phyloP scores from a whole-genome alignment of 192 early-diverging fungal species.

The Jimgerdemannia lactiflua region DNA sequence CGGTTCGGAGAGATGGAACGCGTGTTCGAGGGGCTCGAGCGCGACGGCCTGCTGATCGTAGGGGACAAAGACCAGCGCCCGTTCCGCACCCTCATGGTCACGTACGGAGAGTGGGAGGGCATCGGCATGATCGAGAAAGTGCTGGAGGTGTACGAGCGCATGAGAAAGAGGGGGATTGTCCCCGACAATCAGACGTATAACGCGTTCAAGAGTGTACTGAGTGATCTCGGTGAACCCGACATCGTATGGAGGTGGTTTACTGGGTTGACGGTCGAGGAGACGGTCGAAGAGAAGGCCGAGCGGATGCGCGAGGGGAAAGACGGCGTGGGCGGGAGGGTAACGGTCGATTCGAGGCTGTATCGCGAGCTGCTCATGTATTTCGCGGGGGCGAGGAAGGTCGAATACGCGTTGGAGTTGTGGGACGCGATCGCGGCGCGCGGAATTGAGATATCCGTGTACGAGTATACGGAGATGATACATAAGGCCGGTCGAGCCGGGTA shows the following conservation, averaged over 20 bases:
- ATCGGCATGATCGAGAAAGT: slow-evolving; percentile 47
- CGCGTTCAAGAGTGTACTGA: slow-evolving; percentile 21
- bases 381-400: slow-evolving; percentile 18
- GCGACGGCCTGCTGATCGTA: slow-evolving; percentile 6
- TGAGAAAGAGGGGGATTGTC: slow-evolving; percentile 50
- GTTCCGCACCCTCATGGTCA: slow-evolving; percentile 13
- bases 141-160: slow-evolving; percentile 56
- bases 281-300: too few relatives aligned
- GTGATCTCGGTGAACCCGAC: slow-evolving; percentile 7
- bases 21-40: slow-evolving; percentile 17
- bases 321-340: neutral
- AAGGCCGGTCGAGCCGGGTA: slow-evolving; percentile 24
- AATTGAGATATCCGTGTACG: slow-evolving; percentile 18
- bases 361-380: slow-evolving; percentile 30
- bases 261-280: slow-evolving; percentile 19
- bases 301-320: too few relatives aligned
- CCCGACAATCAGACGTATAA: slow-evolving; percentile 45
- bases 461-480: slow-evolving; percentile 31
- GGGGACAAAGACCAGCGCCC: slow-evolving; percentile 7
- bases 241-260: slow-evolving; percentile 31
- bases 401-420: slow-evolving; percentile 27
- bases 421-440: slow-evolving; percentile 24
- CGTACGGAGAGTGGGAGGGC: slow-evolving; percentile 12
- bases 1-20: slow-evolving; percentile 25
- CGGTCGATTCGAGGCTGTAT: slow-evolving; percentile 18